Conservation (phyloP, 169 alveolate genomes). For the Plasmodium coatneyi region DNA sequence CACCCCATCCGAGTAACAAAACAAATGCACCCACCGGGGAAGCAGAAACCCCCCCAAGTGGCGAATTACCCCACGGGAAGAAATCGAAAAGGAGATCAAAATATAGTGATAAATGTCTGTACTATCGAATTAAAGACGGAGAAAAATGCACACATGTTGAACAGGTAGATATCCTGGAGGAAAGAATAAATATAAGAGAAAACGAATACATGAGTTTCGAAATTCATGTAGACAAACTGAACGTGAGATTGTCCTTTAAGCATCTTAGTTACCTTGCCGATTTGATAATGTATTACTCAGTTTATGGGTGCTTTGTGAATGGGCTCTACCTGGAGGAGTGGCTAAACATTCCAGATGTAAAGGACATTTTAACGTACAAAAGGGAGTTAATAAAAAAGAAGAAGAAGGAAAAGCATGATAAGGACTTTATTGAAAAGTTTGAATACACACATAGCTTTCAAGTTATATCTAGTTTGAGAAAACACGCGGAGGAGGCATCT, state of each 20-base stretch:
- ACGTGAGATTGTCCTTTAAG: slow-evolving; percentile 22
- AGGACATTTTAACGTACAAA: slow-evolving; percentile 38
- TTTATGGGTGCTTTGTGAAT: slow-evolving; percentile 42
- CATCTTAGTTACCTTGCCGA: slow-evolving; percentile 22
- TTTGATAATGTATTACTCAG: slow-evolving; percentile 11
- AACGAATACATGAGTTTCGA: slow-evolving; percentile 61
- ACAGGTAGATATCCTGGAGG: slow-evolving; percentile 31
- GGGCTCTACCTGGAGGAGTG: slow-evolving; percentile 40
- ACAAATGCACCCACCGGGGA: background rate
- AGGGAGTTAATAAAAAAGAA: slow-evolving; percentile 37
- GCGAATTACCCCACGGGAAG: background rate
- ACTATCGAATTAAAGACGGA: background rate
- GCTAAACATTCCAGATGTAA: slow-evolving; percentile 46
- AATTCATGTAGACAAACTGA: slow-evolving; percentile 8
- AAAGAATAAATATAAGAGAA: slow-evolving; percentile 49
- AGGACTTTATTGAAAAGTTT: slow-evolving; percentile 52
- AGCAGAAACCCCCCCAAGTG: background rate
- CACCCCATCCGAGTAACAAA: background rate
- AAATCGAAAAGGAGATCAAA: background rate
- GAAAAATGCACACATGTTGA: background rate
- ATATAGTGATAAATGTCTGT: background rate
- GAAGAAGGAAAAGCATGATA: slow-evolving; percentile 62
- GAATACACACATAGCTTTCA: slow-evolving; percentile 65
- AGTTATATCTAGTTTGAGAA: slow-evolving; percentile 35
- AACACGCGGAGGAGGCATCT: slow-evolving; percentile 1